phyloP scores from a whole-genome alignment of 345 rosid species.

The Eucalyptus pauciflora region DNA sequence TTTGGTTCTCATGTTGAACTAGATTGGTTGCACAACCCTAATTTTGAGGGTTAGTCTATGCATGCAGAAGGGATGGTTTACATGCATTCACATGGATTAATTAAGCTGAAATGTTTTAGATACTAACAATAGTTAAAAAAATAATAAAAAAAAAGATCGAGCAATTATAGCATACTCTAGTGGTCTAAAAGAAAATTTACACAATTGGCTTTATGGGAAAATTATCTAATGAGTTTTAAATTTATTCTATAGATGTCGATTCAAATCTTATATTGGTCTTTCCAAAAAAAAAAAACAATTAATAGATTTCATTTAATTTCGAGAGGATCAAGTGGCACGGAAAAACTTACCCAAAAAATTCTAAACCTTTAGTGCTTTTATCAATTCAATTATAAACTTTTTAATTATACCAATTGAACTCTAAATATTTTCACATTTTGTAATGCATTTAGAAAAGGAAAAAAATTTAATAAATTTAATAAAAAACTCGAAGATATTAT shows the following conservation, averaged over 20 bases:
- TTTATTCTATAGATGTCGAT: background rate
- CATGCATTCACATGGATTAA: background rate
- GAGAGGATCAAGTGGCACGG: background rate
- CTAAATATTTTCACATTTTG: rapidly evolving
- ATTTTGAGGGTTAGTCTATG: background rate
- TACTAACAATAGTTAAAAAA: background rate
- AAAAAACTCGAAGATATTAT: no score
- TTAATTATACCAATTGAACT: no score
- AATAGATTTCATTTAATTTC: background rate
- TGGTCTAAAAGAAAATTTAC: background rate
- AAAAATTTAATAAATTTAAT: no score
- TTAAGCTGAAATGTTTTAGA: background rate
- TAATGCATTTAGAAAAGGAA: no score
- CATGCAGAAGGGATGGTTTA: background rate
- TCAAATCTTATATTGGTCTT: background rate
- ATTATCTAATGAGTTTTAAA: background rate
- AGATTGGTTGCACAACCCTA: background rate
- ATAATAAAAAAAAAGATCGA: background rate
- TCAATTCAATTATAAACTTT: no score
- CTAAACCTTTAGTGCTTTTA: no score
- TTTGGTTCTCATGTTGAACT: background rate
- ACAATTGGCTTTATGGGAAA: background rate
- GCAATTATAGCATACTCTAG: background rate
- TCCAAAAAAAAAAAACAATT: no score
- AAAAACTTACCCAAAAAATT: no score